These are phyloP conservation scores for Magnusiomyces paraingens DNA, from an alignment of 1,139 yeast species.

Conservation along the genomic window DNA sequence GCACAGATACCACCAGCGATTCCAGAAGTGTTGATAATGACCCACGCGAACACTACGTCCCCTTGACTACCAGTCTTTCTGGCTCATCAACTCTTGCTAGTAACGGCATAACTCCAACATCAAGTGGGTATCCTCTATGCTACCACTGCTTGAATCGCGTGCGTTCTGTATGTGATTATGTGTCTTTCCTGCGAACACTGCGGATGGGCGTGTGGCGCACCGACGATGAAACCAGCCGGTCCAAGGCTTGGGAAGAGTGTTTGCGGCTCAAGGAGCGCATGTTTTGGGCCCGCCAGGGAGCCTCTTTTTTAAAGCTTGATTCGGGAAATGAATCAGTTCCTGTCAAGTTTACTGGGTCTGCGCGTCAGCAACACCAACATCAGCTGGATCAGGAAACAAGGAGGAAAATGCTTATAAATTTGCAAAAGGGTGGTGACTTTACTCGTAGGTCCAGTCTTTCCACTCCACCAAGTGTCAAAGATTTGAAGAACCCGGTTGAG, in stretches of 20 bases:
- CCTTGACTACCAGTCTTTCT: not conserved
- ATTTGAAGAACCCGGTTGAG: no score
- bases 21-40: conserved; percentile 11
- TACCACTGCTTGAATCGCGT: conserved; percentile 73
- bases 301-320: conserved; percentile 2
- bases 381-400: not conserved
- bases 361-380: not conserved
- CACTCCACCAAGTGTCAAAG: no score
- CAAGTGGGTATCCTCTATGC: conserved; percentile 61
- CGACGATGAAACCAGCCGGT: conserved; percentile 35
- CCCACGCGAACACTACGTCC: conserved; percentile 10
- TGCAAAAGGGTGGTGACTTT: not conserved
- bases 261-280: conserved; percentile 52
- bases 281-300: conserved; percentile 82
- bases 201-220: conserved; percentile 49
- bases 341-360: not conserved
- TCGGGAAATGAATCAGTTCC: not conserved
- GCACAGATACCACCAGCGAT: conserved; percentile 2
- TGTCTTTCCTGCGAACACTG: conserved; percentile 63
- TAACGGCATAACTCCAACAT: conserved; percentile 4
- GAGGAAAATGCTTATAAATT: not conserved
- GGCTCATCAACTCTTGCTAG: not conserved
- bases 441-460: not conserved
- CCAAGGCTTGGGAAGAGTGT: conserved; percentile 53
- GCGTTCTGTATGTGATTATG: conserved; percentile 72